Base-by-base conservation (phyloP, 176 grass and related monocot genomes). In the Rhynchospora pubera region DNA sequence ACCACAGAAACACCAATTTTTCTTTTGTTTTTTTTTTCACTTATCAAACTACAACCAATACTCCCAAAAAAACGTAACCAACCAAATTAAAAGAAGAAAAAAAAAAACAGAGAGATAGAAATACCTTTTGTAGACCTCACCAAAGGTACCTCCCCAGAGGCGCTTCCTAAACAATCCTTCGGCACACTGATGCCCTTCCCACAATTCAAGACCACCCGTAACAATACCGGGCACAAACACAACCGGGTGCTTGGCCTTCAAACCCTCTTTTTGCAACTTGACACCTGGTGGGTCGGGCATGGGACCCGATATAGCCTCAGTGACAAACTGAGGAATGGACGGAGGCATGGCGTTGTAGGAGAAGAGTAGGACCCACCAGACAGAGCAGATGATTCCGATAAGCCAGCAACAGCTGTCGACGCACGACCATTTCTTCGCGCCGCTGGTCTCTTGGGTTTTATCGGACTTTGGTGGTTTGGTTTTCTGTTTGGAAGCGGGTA, bases 191-290 rank as follows among this genome's bases (percentile, higher is more conserved):
- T 95, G 96, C 0, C 96, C 96, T 82, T 99, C 92, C 96, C 96
- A 99, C 6, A 99, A 85, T 86, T 99, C 96, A 26, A 99, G 92
- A 0, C 96, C 96, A 0, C 92, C 96, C 1, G 92, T 95, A 82
- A 99, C 96, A 78, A 99, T 99, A 9, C 96, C 96, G 3, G 96
- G 96, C 15, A 99, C 92, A 82, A 99, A 99, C 2, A 99, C 92
- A 86, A 99, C 92, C 11, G 96, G 92, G 82, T 99, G 96, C 84
- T 84, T 91, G n/a, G 71, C 96, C 28, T 60, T 87, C n/a, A 99
- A 81, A 7, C 96, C 96, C 82, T 99, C 96, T 85, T 99, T 99
- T 65, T 88, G 89, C 53, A 99, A 87, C 86, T 95, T 99, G 50
- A 95, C 92, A 23, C 96, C 96, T 0, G 96, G 96, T 45, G 90